Evolutionary conservation across 164 flowering plant genomes (phyloP).

Genomic region (Macadamia tetraphylla): DNA sequence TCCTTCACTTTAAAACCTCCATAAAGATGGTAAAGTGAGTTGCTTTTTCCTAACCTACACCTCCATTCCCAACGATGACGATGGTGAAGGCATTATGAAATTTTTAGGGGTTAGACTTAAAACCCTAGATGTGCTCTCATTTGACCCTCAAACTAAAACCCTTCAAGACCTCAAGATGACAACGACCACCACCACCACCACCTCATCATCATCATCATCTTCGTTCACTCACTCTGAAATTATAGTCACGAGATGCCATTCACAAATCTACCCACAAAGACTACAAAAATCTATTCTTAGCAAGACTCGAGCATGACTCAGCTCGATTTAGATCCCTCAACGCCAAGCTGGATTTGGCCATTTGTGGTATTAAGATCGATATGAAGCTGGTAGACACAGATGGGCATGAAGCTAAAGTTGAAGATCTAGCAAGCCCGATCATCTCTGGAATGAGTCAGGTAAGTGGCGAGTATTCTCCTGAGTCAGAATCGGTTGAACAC

Average conservation of each 20-base stretch:
- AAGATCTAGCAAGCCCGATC: slow-evolving; percentile 43
- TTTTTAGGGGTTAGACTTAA: neutral
- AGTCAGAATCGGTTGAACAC: slow-evolving; percentile 70
- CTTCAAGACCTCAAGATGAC: slow-evolving; percentile 5
- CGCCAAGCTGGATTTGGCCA: slow-evolving; percentile 47
- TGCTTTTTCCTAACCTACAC: too few relatives aligned
- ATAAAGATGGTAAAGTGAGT: too few relatives aligned
- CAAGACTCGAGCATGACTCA: slow-evolving; percentile 62
- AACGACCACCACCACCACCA: too few relatives aligned
- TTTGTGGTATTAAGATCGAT: slow-evolving; percentile 37
- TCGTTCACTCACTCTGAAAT: slow-evolving; percentile 26
- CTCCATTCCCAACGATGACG: too few relatives aligned
- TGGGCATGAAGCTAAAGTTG: slow-evolving; percentile 8
- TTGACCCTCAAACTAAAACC: slow-evolving; percentile 13
- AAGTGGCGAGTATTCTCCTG: slow-evolving; percentile 94
- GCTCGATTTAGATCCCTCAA: slow-evolving; percentile 54
- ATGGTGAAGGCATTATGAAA: too few relatives aligned
- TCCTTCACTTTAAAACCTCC: too few relatives aligned
- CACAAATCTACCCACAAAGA: slow-evolving; percentile 27
- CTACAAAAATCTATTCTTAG: slow-evolving; percentile 47
- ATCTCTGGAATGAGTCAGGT: slow-evolving; percentile 78
- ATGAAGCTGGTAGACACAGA: slow-evolving; percentile 29
- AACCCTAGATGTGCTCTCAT: slow-evolving; percentile 28
- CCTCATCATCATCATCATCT: slow-evolving; percentile 10
- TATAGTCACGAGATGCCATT: slow-evolving; percentile 22